Conservation (phyloP, 1,139 yeast species). For the Yamadazyma blattariae region DNA sequence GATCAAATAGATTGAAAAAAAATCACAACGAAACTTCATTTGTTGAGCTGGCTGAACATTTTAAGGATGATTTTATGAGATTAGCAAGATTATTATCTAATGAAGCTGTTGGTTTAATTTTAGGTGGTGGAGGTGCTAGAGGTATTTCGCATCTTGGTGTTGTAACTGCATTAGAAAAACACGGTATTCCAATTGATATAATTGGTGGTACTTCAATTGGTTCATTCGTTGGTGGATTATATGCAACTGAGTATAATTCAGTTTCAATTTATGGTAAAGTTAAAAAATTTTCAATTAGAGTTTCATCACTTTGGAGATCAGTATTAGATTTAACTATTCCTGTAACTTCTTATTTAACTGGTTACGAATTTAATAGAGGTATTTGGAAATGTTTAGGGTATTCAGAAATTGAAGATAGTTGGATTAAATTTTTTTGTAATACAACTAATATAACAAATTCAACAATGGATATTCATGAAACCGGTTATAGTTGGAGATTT, state of each 20-base stretch:
- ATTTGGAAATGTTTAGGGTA: slow-evolving; percentile 96
- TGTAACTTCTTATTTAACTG: slow-evolving; percentile 90
- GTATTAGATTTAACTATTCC: slow-evolving; percentile 86
- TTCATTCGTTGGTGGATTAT: slow-evolving; percentile 90
- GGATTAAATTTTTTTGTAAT: slow-evolving; percentile 86
- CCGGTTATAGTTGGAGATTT: slow-evolving; percentile 94
- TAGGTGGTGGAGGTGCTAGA: slow-evolving; percentile 98
- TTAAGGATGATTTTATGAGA: slow-evolving; percentile 85
- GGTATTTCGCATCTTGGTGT: slow-evolving; percentile 93
- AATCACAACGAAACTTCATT: slow-evolving; percentile 4
- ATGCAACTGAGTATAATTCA: slow-evolving; percentile 86
- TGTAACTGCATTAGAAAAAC: slow-evolving; percentile 87
- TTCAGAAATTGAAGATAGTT: slow-evolving; percentile 89
- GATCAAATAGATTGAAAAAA: slow-evolving; percentile 10
- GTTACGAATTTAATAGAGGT: slow-evolving; percentile 95
- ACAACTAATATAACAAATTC: slow-evolving; percentile 97
- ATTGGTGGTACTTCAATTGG: slow-evolving; percentile 98
- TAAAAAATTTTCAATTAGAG: slow-evolving; percentile 79
- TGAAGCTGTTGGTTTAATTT: slow-evolving; percentile 87
- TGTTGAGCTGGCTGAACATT: slow-evolving; percentile 22
- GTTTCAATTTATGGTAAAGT: slow-evolving; percentile 90
- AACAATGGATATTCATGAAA: slow-evolving; percentile 88
- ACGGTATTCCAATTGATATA: slow-evolving; percentile 89
- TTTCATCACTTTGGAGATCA: slow-evolving; percentile 86
- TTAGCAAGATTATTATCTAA: slow-evolving; percentile 88